Evolutionary conservation across 2,329 filamentous ascomycete genomes (phyloP).

Genomic region (Pseudopithomyces chartarum): DNA sequence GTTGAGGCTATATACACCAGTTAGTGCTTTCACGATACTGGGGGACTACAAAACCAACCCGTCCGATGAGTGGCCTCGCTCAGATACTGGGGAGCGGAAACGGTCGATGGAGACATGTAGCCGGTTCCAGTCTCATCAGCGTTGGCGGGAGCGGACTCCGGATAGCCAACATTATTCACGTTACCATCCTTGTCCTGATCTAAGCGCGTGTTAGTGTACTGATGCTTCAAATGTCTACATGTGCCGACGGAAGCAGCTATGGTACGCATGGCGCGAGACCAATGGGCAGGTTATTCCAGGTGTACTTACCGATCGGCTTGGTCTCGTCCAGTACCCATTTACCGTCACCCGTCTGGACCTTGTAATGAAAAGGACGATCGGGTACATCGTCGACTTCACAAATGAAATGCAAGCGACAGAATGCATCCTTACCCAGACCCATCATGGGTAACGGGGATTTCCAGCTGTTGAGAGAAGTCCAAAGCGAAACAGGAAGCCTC

Average conservation of each 20-base stretch:
- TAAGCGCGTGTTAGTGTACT: slow-evolving; percentile 33
- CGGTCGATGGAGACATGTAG: not conserved
- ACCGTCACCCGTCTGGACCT: slow-evolving; percentile 67
- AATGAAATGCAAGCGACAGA: slow-evolving; percentile 63
- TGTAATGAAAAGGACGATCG: slow-evolving; percentile 72
- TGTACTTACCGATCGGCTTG: slow-evolving; percentile 61
- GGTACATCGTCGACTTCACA: slow-evolving; percentile 61
- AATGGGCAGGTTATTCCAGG: not conserved
- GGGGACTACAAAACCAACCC: not conserved
- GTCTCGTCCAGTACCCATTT: slow-evolving; percentile 71
- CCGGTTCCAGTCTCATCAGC: not conserved
- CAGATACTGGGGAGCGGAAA: not conserved
- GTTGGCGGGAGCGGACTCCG: slow-evolving; percentile 13
- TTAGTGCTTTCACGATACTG: not conserved
- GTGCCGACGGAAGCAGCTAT: not conserved
- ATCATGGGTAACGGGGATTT: slow-evolving; percentile 63
- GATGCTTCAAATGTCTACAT: no score
- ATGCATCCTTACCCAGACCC: slow-evolving; percentile 53
- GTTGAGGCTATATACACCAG: not conserved
- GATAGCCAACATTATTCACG: slow-evolving; percentile 56
- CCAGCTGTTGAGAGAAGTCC: slow-evolving; percentile 74
- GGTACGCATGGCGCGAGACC: not conserved
- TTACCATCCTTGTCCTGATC: slow-evolving; percentile 59
- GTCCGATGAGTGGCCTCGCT: not conserved
- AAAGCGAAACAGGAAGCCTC: slow-evolving; percentile 71